Conservation (phyloP, 768 basidiomycete species). For the Boletus rex-veris region DNA sequence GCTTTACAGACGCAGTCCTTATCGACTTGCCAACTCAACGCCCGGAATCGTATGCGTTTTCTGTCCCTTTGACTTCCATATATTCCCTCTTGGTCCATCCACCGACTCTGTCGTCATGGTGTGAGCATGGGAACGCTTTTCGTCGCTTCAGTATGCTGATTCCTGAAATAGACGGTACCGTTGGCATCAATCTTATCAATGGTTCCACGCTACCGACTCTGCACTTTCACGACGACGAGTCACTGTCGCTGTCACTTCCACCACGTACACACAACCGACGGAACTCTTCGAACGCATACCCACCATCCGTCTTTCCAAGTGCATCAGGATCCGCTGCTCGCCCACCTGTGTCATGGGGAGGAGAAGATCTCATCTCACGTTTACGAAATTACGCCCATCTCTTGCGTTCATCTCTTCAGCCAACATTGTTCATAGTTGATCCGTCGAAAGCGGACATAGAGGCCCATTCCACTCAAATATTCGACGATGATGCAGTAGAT, state of each 20-base stretch:
- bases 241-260: conserved; percentile 63
- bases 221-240: conserved; percentile 97
- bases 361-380: conserved; percentile 78
- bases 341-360: conserved; percentile 68
- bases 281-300: conserved; percentile 52
- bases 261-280: conserved; percentile 35
- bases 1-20: conserved; percentile 65
- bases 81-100: conserved; percentile 87
- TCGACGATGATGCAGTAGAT: conserved; percentile 84
- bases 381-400: conserved; percentile 76
- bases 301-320: conserved; percentile 54
- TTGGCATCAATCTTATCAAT: conserved; percentile 85
- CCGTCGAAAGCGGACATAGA: conserved; percentile 93
- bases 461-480: conserved; percentile 80
- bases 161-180: conserved; percentile 66
- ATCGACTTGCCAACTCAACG: conserved; percentile 81
- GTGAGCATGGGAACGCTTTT: conserved; percentile 37
- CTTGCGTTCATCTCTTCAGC: conserved; percentile 81
- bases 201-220: conserved; percentile 85
- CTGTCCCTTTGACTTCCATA: conserved; percentile 84
- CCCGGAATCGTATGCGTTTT: conserved; percentile 92
- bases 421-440: conserved; percentile 85
- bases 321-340: conserved; percentile 40
- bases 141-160: not conserved
- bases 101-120: conserved; percentile 82